Evolutionary conservation across 495 filamentous ascomycete genomes (phyloP).

Genomic region (Trichoderma virens): DNA sequence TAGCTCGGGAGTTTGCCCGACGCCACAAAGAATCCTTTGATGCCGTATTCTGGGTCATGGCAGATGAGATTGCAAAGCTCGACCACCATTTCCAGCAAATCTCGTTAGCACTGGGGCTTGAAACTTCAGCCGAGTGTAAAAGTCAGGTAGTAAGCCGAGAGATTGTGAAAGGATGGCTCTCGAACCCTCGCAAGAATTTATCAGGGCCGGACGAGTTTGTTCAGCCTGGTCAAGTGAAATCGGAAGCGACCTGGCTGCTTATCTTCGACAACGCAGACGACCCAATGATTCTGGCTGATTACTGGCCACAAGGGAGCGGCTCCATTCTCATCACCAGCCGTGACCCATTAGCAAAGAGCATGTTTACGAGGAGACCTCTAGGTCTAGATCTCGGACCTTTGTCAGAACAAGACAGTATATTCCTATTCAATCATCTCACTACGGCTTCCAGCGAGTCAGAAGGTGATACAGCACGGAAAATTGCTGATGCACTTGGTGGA

Average conservation of each 20-base stretch:
- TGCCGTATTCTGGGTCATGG: conserved; percentile 33
- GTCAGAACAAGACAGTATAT: no score
- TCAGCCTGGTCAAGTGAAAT: conserved; percentile 3
- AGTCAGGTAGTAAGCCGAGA: conserved; percentile 22
- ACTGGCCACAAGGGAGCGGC: conserved; percentile 26
- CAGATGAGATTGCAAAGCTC: conserved; percentile 27
- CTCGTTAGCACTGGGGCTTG: conserved; percentile 23
- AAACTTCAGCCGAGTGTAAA: conserved; percentile 21
- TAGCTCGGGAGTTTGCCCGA: conserved; percentile 25
- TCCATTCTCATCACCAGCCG: conserved; percentile 32
- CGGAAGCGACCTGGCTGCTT: conserved; percentile 25
- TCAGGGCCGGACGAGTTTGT: conserved; percentile 12
- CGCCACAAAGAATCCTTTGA: conserved; percentile 24
- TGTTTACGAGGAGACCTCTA: no score
- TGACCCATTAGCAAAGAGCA: no score
- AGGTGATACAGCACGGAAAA: no score
- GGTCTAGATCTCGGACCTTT: no score
- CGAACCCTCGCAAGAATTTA: conserved; percentile 20
- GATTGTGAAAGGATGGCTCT: conserved; percentile 29
- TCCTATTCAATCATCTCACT: no score
- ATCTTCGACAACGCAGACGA: conserved; percentile 33
- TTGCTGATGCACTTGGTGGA: no score
- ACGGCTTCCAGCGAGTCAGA: no score
- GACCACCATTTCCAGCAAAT: conserved; percentile 24
- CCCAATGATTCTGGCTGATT: conserved; percentile 24